Evolutionary conservation across 2,329 filamentous ascomycete genomes (phyloP).

Genomic region (Cyanodermella asteris): DNA sequence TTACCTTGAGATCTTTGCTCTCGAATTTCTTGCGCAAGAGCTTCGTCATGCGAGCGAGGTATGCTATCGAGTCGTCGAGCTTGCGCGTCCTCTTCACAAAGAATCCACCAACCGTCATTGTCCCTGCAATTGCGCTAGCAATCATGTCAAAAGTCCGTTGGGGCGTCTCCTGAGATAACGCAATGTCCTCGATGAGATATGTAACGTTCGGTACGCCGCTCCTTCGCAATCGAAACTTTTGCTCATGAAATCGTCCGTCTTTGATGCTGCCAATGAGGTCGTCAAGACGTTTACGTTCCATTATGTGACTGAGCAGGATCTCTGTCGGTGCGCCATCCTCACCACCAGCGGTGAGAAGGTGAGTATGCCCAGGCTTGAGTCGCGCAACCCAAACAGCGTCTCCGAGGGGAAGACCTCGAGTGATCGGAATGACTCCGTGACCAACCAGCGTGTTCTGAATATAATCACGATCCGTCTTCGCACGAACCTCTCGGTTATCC

Average conservation of each 20-base stretch:
- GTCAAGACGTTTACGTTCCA: constrained; percentile 61
- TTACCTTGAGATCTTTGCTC: constrained; percentile 32
- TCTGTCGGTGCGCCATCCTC: constrained; percentile 38
- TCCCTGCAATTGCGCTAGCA: constrained; percentile 50
- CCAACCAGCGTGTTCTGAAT: constrained; percentile 50
- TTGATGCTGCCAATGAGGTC: constrained; percentile 64
- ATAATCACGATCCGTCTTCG: constrained; percentile 54
- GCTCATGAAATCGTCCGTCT: constrained; percentile 62
- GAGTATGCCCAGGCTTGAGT: constrained; percentile 42
- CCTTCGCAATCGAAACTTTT: constrained; percentile 56
- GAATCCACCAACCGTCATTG: constrained; percentile 57
- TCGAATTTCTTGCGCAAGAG: constrained; percentile 43
- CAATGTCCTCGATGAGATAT: constrained; percentile 56
- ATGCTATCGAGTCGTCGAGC: constrained; percentile 58
- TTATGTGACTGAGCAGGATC: constrained; percentile 56
- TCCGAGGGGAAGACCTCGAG: constrained; percentile 48
- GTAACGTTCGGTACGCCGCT: constrained; percentile 56
- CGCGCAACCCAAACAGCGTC: constrained; percentile 63
- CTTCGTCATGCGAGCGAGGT: constrained; percentile 49
- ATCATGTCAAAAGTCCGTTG: constrained; percentile 44
- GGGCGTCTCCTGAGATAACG: constrained; percentile 31
- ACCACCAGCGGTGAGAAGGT: constrained; percentile 32
- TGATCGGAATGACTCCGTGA: constrained; percentile 41
- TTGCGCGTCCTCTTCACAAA: constrained; percentile 57
- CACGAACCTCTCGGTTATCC: constrained; percentile 52